A percentile compares a stretch with the other conserved stretches of the same genome.
phyloP scores from a whole-genome alignment of 2,329 filamentous ascomycete species.

The Verticillium zaregamsianum region DNA sequence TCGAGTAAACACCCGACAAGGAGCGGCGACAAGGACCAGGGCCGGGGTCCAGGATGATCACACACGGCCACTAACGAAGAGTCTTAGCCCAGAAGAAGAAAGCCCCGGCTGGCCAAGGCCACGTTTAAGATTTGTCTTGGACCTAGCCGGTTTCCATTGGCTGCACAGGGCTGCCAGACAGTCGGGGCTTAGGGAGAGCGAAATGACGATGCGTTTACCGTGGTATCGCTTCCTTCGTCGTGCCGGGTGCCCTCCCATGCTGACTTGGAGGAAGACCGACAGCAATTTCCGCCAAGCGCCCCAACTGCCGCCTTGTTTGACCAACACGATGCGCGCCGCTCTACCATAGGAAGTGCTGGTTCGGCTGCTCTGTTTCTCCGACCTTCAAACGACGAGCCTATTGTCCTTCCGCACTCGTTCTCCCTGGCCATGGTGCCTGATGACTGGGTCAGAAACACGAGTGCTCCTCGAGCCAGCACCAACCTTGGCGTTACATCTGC shows the following conservation, averaged over 20 bases:
- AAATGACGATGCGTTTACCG: not conserved
- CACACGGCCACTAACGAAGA: not conserved
- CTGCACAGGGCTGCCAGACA: not conserved
- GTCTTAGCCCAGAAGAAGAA: not conserved
- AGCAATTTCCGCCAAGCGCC: not conserved
- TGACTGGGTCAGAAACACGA: no score
- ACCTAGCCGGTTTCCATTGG: not conserved
- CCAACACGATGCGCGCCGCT: not conserved
- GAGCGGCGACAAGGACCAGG: not conserved
- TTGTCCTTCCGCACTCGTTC: not conserved
- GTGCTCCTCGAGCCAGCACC: not conserved
- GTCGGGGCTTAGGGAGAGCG: not conserved
- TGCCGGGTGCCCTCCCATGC: not conserved
- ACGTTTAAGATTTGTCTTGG: not conserved
- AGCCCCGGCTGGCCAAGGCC: not conserved
- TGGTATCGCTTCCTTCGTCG: not conserved
- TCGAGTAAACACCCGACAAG: not conserved
- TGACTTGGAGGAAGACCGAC: not conserved
- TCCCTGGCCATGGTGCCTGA: no score
- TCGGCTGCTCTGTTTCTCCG: not conserved
- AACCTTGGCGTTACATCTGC: not conserved
- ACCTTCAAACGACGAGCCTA: not conserved
- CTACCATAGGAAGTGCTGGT: not conserved
- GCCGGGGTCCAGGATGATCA: not conserved
- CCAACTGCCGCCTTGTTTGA: not conserved